These are phyloP conservation scores for Fusarium sterilihyphosum DNA, from an alignment of 2,329 filamentous ascomycete species.

Conservation along the genomic window DNA sequence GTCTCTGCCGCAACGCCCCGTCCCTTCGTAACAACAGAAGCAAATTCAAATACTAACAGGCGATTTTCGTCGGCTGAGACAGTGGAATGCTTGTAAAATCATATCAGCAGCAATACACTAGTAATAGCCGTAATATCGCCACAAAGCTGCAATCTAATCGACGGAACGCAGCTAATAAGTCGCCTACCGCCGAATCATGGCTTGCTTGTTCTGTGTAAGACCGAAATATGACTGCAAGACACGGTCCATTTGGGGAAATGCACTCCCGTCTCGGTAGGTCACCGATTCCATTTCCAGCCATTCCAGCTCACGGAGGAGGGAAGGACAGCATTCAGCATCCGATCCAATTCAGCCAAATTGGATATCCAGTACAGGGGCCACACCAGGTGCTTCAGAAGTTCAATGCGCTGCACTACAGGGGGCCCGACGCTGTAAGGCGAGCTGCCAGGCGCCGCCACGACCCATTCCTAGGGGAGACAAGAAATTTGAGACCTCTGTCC, in stretches of 20 bases:
- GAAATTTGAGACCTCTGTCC: neutral
- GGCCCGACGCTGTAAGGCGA: conserved; percentile 10
- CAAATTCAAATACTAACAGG: conserved; percentile 1
- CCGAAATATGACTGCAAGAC: conserved; percentile 30
- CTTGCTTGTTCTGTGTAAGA: conserved; percentile 6
- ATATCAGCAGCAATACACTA: neutral
- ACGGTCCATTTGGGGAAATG: conserved; percentile 9
- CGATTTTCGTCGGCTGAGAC: conserved; percentile 17
- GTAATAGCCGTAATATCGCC: neutral
- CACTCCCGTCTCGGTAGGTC: neutral
- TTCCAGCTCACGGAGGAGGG: conserved; percentile 22
- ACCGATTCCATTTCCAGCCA: conserved; percentile 16
- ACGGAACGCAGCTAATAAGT: neutral
- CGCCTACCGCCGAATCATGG: neutral
- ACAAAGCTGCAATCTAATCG: conserved; percentile 1
- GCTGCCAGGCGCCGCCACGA: conserved; percentile 14
- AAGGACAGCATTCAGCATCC: neutral
- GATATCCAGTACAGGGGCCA: conserved; percentile 12
- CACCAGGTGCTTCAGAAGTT: neutral
- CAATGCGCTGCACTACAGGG: conserved; percentile 10
- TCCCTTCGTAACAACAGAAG: neutral
- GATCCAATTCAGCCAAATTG: conserved; percentile 27
- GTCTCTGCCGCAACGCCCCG: conserved; percentile 26
- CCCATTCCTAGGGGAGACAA: neutral
- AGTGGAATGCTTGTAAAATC: conserved; percentile 27